A percentile compares a stretch with the other conserved stretches of the same genome.
Conservation (phyloP, 2,329 filamentous ascomycete genomes). For the Nannizzia gypsea region DNA sequence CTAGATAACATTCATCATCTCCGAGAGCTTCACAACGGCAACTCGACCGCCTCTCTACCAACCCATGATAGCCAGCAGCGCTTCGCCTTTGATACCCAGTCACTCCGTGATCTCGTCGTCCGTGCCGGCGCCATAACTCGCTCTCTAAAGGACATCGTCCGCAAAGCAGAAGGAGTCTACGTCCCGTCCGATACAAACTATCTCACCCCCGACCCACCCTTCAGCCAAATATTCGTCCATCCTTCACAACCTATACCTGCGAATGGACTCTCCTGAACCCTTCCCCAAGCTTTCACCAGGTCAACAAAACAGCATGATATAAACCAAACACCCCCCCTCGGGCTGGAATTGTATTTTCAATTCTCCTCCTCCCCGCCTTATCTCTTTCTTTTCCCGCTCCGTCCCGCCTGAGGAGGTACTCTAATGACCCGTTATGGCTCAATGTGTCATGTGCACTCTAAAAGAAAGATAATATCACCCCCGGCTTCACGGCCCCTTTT, state of each 20-base stretch:
- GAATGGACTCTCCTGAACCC: not conserved
- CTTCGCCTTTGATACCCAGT: constrained; percentile 55
- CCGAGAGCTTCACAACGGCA: constrained; percentile 5
- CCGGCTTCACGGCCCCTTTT: not conserved
- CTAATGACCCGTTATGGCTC: constrained; percentile 4
- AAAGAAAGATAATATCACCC: not conserved
- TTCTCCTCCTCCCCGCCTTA: not conserved
- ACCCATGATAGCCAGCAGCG: constrained; percentile 30
- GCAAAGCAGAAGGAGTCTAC: constrained; percentile 38
- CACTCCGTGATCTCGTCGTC: constrained; percentile 49
- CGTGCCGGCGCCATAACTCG: constrained; percentile 39
- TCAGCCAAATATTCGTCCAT: constrained; percentile 39
- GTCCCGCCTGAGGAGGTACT: not conserved
- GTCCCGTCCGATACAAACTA: constrained; percentile 17
- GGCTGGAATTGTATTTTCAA: not conserved
- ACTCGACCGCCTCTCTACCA: not conserved
- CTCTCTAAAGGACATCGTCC: constrained; percentile 39
- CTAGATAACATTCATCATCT: constrained; percentile 10
- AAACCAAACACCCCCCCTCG: not conserved
- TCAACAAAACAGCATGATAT: not conserved
- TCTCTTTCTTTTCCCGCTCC: not conserved
- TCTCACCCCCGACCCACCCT: constrained; percentile 32
- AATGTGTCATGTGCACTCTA: not conserved
- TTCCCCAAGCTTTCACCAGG: not conserved
- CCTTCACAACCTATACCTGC: constrained; percentile 14